These are phyloP conservation scores for Elsinoe arachidis DNA, from an alignment of 2,329 filamentous ascomycete species.

Conservation along the genomic window DNA sequence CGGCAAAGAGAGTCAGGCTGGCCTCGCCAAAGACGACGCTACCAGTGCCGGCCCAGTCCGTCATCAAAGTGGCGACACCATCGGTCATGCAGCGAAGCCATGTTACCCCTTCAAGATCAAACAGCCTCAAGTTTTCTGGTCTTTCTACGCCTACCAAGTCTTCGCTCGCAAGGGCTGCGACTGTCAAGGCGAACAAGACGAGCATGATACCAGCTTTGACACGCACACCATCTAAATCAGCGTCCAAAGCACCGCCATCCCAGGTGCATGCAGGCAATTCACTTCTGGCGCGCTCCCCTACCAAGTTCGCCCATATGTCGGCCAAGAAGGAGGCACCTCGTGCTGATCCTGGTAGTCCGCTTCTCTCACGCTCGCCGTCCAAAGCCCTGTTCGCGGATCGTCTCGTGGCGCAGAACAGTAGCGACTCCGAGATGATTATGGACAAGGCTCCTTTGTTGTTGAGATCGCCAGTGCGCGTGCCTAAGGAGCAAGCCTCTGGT, in stretches of 20 bases:
- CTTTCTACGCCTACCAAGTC: conserved; percentile 69
- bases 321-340: conserved; percentile 14
- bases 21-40: neutral
- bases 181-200: conserved; percentile 39
- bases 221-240: conserved; percentile 20
- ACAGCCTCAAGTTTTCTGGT: conserved; percentile 41
- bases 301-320: conserved; percentile 16
- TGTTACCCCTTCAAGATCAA: neutral
- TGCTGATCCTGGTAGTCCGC: conserved; percentile 17
- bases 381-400: conserved; percentile 10
- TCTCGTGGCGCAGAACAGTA: neutral
- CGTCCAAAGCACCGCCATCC: conserved; percentile 9
- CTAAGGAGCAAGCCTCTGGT: conserved; percentile 1
- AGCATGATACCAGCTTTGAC: conserved; percentile 22
- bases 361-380: conserved; percentile 23
- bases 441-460: conserved; percentile 25
- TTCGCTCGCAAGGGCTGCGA: conserved; percentile 55
- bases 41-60: conserved; percentile 20
- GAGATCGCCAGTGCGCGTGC: conserved; percentile 23
- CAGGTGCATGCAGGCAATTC: conserved; percentile 19
- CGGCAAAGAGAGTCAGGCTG: conserved; percentile 60
- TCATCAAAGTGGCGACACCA: conserved; percentile 9
- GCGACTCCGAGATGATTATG: conserved; percentile 15
- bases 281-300: conserved; percentile 22
- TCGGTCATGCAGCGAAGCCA: conserved; percentile 8